Evolutionary conservation across 257 asterid genomes (phyloP), one percentile per base, ranked within the genome.

Genomic region (Lithospermum erythrorhizon): DNA sequence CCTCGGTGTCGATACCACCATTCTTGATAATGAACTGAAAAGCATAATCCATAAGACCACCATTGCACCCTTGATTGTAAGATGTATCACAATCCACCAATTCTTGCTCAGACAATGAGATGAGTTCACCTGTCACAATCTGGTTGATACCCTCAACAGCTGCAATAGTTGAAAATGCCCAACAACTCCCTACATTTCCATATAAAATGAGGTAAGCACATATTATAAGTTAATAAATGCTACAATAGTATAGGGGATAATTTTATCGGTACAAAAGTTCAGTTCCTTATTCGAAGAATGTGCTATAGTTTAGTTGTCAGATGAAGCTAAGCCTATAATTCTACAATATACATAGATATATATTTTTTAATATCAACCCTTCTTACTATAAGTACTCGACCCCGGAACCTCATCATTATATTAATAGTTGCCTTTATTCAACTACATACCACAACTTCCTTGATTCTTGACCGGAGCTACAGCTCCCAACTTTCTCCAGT

Each of bases 401-500:
- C n/a, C n/a, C n/a, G n/a, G n/a, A n/a, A n/a, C n/a, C n/a, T n/a
- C n/a, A n/a, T n/a, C n/a, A n/a, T n/a, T n/a, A 27, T 2, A 27
- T 27, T 27, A 27, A 27, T 27, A 27, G 5, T 27, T 5, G 32
- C 4, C 7, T 27, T 27, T 27, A 3, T 27, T 57, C n/a, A n/a
- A n/a, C n/a, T 23, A 13, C 72, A 58, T 76, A 88, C 96, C 96
- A 24, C 96, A 88, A 72, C 81, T 69, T 65, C 95, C 94, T 68
- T 88, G 96, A 73, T 88, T 83, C 62, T 88, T 88, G 69, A 88
- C 69, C 25, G 73, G 72, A 55, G 56, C 74, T 14, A 88, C 94
- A 9, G 94, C 95, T 27, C 94, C 95, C 68, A 80, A 75, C 53
- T 66, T 60, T 63, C 93, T 82, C 96, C 96, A 88, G 72, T 88